Evolutionary conservation across 2,329 filamentous ascomycete genomes (phyloP), one percentile per base, ranked within the genome.

Genomic region (Sclerotinia minor): DNA sequence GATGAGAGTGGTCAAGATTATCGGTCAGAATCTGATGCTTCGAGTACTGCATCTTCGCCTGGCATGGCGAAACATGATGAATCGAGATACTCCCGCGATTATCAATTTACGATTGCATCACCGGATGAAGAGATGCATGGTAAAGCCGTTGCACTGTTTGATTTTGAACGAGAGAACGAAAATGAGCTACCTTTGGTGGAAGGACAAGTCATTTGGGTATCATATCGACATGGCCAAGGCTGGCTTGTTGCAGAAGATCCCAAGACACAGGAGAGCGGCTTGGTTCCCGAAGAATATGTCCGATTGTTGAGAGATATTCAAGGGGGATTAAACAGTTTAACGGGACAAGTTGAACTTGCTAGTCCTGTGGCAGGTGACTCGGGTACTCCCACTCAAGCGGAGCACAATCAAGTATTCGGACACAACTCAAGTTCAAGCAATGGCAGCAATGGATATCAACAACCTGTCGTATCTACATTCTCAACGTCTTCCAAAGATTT

Each of bases 81-180:
- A 77, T 92, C 89, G 67, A 87, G 93, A 74, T 96, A 94, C 79
- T 96, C 92, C 57, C 88, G 91, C 72, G 92, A 97, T 79, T 97
- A 96, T 78, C 92, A 96, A 74, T 97, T 97, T 78, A 96, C 92
- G 24, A 96, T 97, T 73, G 94, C 92, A 21, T 96, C 92, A 19
- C 93, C 94, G 6, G 95, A 98, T 78, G 94, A 98, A 80, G 93
- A 98, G 78, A 97, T 97, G 87, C 94, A 97, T 76, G 95, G 95
- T 60, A 97, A 96, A 77, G 94, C 93, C 15, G 92, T 99, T 38
- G 95, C 95, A 8, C 83, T 99, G 29, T 99, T 97, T 77, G 94
- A 97, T 77, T 99, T 99, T 79, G 89, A 89, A 73, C 87, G 94
- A 44, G 94, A 98, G 79, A 97, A 98, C 77, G 93, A 97, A 78